A percentile compares a stretch with the other conserved stretches of the same genome.
Evolutionary conservation across 192 early-diverging fungal species (phyloP).

Genomic region (Diversispora eburnea): DNA sequence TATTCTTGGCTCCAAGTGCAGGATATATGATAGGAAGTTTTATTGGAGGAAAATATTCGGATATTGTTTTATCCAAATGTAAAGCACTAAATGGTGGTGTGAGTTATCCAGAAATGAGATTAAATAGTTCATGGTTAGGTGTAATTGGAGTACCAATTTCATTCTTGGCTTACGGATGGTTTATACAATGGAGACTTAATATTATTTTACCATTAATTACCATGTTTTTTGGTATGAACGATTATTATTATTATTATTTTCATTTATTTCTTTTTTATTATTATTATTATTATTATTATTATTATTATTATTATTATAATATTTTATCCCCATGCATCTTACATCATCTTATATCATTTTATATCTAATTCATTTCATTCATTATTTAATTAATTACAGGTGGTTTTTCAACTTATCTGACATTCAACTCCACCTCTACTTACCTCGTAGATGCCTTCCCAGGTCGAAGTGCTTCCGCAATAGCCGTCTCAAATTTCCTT

Average conservation of each 20-base stretch:
- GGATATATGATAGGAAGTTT: conserved; percentile 16
- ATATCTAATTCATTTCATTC: too few species aligned
- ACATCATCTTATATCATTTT: too few species aligned
- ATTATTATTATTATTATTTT: not conserved
- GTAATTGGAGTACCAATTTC: not conserved
- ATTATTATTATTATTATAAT: too few species aligned
- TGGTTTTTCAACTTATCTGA: too few species aligned
- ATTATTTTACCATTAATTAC: not conserved
- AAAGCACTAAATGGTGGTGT: not conserved
- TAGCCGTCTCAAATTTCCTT: too few species aligned
- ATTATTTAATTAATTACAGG: too few species aligned
- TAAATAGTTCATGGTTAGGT: conserved; percentile 15
- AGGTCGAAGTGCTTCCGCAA: too few species aligned
- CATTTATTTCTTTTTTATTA: not conserved
- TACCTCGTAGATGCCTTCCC: too few species aligned
- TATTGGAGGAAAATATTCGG: conserved; percentile 10
- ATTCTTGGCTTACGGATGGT: conserved; percentile 1
- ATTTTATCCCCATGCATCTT: too few species aligned
- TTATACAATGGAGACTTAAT: not conserved
- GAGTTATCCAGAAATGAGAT: conserved; percentile 7
- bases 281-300: not conserved
- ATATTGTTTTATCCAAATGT: not conserved
- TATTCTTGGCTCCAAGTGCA: not conserved
- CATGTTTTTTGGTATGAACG: conserved; percentile 6
- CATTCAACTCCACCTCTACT: too few species aligned